Evolutionary conservation across 2,329 filamentous ascomycete genomes (phyloP), one percentile per base, ranked within the genome.

Genomic region (Colletotrichum orchidophilum): DNA sequence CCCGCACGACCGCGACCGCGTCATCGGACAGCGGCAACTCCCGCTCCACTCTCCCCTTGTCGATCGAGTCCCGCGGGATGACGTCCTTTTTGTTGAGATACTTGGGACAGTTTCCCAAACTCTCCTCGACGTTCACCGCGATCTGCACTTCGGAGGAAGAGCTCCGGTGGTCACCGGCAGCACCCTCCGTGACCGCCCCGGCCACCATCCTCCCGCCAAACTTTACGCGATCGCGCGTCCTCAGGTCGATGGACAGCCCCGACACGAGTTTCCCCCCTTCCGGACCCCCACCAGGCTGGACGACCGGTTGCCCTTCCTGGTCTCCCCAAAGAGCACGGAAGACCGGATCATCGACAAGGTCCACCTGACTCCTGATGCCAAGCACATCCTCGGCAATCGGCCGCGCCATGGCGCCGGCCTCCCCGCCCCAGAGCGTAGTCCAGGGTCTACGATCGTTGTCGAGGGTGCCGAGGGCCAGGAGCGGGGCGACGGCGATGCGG

Each of bases 31-130:
- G 81, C 29, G 81, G 81, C 9, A 83, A 72, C 1, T 78, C 76
- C 39, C 76, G 77, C 35, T 81, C 80, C 13, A 71, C 69, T 5
- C n/a, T 39, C 12, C 69, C 58, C 21, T 63, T 71, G 11, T 35
- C 27, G n/a, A 71, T 7, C 7, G 50, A 15, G 26, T 8, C 49
- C 15, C 70, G 26, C 4, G 81, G 77, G 2, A 81, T 77, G 49
- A 97, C 89, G 2, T 83, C 82, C 78, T 93, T 95, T 76, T 89
- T 90, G 80, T 96, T 96, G 39, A 97, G 78, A 76, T 97, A 97
- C 80, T 97, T 97, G 1, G 94, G 94, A 76, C 94, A 97, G 75
- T 96, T 97, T 0, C 93, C 91, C 82, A 97, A 77, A 74, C 90
- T 93, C 79, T 93, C 91, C 35, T 92, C 87, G 66, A 97, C 90